Conservation (phyloP, 2,329 filamentous ascomycete species). For the Alternaria postmessia region DNA sequence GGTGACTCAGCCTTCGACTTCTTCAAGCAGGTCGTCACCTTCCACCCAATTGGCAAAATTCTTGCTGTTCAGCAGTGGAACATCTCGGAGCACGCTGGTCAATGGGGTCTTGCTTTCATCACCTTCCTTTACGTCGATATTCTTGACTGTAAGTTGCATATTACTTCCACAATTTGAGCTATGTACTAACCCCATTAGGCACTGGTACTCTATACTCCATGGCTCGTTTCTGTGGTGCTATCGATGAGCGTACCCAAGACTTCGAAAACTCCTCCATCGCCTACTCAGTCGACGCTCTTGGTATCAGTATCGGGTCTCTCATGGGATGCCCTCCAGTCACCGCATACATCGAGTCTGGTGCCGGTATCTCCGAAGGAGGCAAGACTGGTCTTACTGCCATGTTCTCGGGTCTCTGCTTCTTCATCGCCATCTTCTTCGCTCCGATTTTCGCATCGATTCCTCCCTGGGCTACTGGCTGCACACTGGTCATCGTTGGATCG, state of each 20-base stretch:
- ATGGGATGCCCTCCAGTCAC: slow-evolving; percentile 83
- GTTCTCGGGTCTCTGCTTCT: slow-evolving; percentile 79
- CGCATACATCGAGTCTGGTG: slow-evolving; percentile 88
- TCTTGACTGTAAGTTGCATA: slow-evolving; percentile 67
- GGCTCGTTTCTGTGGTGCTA: slow-evolving; percentile 81
- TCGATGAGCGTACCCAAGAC: slow-evolving; percentile 83
- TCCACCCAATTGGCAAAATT: slow-evolving; percentile 76
- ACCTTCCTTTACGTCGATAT: slow-evolving; percentile 94
- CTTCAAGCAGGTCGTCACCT: slow-evolving; percentile 86
- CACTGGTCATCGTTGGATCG: slow-evolving; percentile 85
- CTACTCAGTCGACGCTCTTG: slow-evolving; percentile 83
- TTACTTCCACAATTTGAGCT: background rate
- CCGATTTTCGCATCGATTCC: slow-evolving; percentile 91
- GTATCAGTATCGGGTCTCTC: slow-evolving; percentile 81
- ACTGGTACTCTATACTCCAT: slow-evolving; percentile 90
- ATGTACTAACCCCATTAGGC: slow-evolving; percentile 21
- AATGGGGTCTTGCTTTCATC: slow-evolving; percentile 84
- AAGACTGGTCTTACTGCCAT: slow-evolving; percentile 86
- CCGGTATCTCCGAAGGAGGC: slow-evolving; percentile 87
- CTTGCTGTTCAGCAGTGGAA: slow-evolving; percentile 79
- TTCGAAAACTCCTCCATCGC: slow-evolving; percentile 86
- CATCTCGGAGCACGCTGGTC: slow-evolving; percentile 70
- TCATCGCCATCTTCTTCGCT: slow-evolving; percentile 83
- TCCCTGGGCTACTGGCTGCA: slow-evolving; percentile 87
- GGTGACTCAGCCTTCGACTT: slow-evolving; percentile 81